Conservation (phyloP, 257 asterid species). For the Knoxia roxburghii region DNA sequence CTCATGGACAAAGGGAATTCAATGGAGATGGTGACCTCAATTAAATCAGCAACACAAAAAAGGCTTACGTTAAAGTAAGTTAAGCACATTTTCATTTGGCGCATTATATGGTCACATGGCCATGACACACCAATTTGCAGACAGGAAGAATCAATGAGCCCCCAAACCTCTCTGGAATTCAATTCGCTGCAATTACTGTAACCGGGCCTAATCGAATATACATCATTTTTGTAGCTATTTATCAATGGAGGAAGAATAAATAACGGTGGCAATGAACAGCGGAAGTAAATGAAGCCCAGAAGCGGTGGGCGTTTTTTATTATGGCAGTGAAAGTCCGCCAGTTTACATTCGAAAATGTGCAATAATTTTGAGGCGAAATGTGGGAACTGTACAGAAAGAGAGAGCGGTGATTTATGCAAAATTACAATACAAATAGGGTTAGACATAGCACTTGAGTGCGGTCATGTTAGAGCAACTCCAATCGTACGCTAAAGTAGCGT, state of each 20-base stretch:
- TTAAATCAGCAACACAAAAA: no score
- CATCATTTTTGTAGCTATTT: not conserved
- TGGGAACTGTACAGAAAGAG: constrained; percentile 6
- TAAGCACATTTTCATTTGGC: not conserved
- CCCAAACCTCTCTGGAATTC: not conserved
- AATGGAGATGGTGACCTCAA: no score
- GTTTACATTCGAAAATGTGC: constrained; percentile 7
- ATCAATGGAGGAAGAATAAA: not conserved
- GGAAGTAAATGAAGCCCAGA: no score
- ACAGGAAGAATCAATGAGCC: not conserved
- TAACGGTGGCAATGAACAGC: no score
- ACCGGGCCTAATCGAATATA: not conserved
- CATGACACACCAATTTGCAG: not conserved
- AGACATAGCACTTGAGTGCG: constrained; percentile 8
- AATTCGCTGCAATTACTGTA: not conserved
- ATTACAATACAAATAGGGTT: constrained; percentile 10
- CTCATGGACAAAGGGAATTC: not conserved
- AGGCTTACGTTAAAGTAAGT: not conserved
- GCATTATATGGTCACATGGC: not conserved
- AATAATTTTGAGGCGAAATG: not conserved
- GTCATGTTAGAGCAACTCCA: no score
- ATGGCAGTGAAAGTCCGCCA: constrained; percentile 4
- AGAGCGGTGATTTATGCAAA: constrained; percentile 1
- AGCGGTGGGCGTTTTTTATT: constrained; percentile 7
- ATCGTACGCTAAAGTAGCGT: no score